phyloP scores from a whole-genome alignment of 225 moss, liverwort and hornwort genomes.

The Antitrichia curtipendula region DNA sequence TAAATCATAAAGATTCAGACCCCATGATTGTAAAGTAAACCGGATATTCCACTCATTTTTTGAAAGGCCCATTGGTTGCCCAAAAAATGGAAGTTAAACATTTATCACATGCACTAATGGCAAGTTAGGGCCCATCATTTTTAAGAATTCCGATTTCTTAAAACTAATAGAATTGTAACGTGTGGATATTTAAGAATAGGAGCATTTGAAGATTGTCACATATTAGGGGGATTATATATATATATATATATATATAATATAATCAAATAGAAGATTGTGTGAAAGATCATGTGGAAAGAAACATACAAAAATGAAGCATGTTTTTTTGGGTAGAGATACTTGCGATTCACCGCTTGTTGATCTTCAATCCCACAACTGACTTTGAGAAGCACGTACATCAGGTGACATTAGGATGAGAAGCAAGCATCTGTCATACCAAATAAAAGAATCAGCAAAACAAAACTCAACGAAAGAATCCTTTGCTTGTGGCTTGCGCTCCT shows the following conservation, averaged over 20 bases:
- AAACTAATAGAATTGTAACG: too few relatives aligned
- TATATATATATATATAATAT: too few relatives aligned
- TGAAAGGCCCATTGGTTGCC: not conserved
- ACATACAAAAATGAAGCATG: not conserved
- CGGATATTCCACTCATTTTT: not conserved
- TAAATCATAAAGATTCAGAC: too few relatives aligned
- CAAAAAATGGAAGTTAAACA: too few relatives aligned
- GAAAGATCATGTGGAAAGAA: too few relatives aligned
- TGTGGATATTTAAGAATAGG: not conserved
- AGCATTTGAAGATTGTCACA: not conserved
- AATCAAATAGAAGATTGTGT: not conserved
- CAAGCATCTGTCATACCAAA: not conserved
- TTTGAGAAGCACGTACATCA: not conserved
- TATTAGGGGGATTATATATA: accelerated
- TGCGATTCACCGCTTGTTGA: accelerated
- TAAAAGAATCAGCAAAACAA: too few relatives aligned
- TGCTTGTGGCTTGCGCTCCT: too few relatives aligned
- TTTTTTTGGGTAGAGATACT: not conserved
- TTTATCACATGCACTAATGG: too few relatives aligned
- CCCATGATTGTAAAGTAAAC: not conserved
- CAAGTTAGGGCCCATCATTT: too few relatives aligned
- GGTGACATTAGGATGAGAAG: not conserved
- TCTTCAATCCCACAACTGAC: not conserved
- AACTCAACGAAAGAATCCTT: not conserved
- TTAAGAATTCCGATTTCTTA: too few relatives aligned